phyloP scores from a whole-genome alignment of 2,329 filamentous ascomycete species.

The Ilyonectria robusta region DNA sequence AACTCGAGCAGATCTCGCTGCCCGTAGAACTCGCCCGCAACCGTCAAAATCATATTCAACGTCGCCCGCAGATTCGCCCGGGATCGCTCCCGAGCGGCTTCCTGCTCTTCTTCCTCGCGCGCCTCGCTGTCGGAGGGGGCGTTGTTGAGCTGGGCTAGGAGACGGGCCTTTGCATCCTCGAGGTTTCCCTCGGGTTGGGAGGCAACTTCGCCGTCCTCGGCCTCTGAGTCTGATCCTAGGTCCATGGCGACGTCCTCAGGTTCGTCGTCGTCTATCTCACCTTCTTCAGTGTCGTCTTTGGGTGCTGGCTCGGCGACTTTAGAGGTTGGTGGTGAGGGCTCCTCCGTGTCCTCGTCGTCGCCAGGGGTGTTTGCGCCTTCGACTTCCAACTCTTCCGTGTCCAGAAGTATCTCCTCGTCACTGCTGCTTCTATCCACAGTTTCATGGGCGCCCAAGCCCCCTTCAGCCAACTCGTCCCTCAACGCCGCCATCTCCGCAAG shows the following conservation, averaged over 20 bases:
- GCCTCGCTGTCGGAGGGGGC: slow-evolving; percentile 41
- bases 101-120: slow-evolving; percentile 43
- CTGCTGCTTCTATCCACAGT: slow-evolving; percentile 62
- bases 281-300: slow-evolving; percentile 41
- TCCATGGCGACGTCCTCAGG: slow-evolving; percentile 60
- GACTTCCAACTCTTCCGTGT: slow-evolving; percentile 49
- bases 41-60: slow-evolving; percentile 91
- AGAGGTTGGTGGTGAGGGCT: slow-evolving; percentile 10
- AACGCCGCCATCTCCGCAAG: slow-evolving; percentile 67
- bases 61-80: slow-evolving; percentile 75
- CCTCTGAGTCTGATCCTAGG: slow-evolving; percentile 52
- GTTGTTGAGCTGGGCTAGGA: slow-evolving; percentile 62
- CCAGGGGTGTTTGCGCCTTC: slow-evolving; percentile 45
- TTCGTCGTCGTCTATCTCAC: slow-evolving; percentile 45
- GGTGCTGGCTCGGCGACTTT: slow-evolving; percentile 42
- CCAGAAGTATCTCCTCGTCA: slow-evolving; percentile 55
- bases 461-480: slow-evolving; percentile 58
- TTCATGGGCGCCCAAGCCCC: slow-evolving; percentile 59
- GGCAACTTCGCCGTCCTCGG: slow-evolving; percentile 55
- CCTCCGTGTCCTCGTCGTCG: slow-evolving; percentile 32
- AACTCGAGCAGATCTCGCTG: slow-evolving; percentile 88
- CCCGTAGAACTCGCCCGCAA: slow-evolving; percentile 90
- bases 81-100: slow-evolving; percentile 51
- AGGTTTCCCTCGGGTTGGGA: slow-evolving; percentile 55
- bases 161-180: slow-evolving; percentile 62